phyloP scores from a whole-genome alignment of 192 early-diverging fungal genomes.

The Funneliformis mosseae region DNA sequence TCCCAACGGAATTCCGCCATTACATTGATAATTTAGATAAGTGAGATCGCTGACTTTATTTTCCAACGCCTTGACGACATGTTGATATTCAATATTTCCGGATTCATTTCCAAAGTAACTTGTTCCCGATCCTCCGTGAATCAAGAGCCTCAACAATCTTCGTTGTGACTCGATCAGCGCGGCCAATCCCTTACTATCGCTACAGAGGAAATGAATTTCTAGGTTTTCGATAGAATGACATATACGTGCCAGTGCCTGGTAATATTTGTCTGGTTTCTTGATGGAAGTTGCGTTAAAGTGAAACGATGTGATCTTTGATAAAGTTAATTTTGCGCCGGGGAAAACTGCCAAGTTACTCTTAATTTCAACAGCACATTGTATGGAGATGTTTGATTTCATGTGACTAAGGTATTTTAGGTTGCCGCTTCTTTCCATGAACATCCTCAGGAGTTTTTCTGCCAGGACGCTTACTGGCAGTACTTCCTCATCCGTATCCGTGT shows the following conservation, averaged over 20 bases:
- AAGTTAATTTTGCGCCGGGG: background rate
- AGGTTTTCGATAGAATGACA: background rate
- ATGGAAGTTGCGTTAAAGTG: background rate
- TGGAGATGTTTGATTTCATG: background rate
- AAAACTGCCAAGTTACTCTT: background rate
- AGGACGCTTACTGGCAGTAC: background rate
- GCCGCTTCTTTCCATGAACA: background rate
- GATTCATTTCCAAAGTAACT: background rate
- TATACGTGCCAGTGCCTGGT: background rate
- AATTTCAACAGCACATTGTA: background rate
- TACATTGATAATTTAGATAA: background rate
- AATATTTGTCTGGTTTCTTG: background rate
- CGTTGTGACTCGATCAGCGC: background rate
- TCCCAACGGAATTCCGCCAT: background rate
- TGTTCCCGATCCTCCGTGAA: background rate
- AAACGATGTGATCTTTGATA: background rate
- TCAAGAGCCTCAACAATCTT: background rate
- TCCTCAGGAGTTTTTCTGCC: background rate
- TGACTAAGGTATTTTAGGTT: background rate
- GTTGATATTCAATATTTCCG: background rate
- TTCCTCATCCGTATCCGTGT: background rate
- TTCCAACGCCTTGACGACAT: background rate
- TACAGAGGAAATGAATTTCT: background rate
- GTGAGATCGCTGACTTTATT: background rate
- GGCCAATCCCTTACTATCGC: background rate